Conservation (phyloP, 2,329 filamentous ascomycete species). For the Penicillium psychrosexuale region DNA sequence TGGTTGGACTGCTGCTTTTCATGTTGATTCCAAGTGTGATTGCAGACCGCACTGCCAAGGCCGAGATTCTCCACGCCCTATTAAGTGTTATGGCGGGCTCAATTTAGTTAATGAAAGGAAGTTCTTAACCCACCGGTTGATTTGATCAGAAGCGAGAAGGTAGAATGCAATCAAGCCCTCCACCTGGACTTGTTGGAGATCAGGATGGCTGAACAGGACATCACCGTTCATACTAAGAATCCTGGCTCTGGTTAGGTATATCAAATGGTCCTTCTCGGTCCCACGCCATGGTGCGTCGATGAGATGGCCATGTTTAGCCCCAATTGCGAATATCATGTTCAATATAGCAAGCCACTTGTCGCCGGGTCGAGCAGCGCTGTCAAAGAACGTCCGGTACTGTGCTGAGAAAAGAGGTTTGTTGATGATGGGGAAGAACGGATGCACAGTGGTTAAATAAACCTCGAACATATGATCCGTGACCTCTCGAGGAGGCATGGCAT, state of each 20-base stretch:
- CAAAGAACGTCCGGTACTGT: conserved; percentile 42
- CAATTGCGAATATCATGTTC: conserved; percentile 48
- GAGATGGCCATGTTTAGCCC: conserved; percentile 43
- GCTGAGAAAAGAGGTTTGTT: conserved; percentile 40
- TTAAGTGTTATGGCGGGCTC: neutral
- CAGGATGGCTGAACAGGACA: conserved; percentile 43
- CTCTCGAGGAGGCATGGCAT: conserved; percentile 41
- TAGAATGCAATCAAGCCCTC: conserved; percentile 45
- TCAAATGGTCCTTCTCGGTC: conserved; percentile 43
- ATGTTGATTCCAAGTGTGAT: conserved; percentile 46
- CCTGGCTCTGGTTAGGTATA: conserved; percentile 45
- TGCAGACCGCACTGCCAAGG: conserved; percentile 43
- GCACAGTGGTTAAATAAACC: conserved; percentile 42
- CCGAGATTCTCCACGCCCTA: conserved; percentile 44
- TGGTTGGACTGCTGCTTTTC: conserved; percentile 40
- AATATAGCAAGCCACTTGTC: conserved; percentile 46
- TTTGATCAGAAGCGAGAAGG: conserved; percentile 42
- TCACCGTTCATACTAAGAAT: conserved; percentile 44
- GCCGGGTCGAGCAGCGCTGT: conserved; percentile 33
- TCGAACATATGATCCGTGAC: conserved; percentile 43
- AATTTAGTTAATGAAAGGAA: neutral
- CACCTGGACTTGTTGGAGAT: conserved; percentile 48
- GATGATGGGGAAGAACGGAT: conserved; percentile 47
- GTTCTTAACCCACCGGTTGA: conserved; percentile 39
- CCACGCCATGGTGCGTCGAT: conserved; percentile 43